Evolutionary conservation across 2,329 filamentous ascomycete species (phyloP), one percentile per base, ranked within the genome.

Genomic region (Fusarium cicatricum): DNA sequence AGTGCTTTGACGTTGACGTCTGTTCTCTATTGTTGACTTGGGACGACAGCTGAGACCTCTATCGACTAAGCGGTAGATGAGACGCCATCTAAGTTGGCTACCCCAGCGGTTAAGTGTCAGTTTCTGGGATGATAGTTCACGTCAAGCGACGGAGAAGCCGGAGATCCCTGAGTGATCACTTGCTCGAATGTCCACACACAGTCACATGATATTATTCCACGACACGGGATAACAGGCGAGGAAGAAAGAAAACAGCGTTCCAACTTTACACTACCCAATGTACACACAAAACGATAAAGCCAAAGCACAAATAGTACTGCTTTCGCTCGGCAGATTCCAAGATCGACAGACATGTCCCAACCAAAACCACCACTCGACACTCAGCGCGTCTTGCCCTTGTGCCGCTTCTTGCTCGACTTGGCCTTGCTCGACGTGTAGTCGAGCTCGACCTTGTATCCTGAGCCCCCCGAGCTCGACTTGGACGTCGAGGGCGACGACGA

Each of bases 391-490:
- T 68, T 70, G 7, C 56, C 58, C 52, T 69, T 71, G 52, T 64
- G 61, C 10, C 65, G 53, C 44, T 66, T 71, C 59, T 72, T 70
- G 47, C 62, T 60, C 11, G 65, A 60, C 60, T 69, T 66, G 36
- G 60, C 41, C 55, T 67, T 69, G 53, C 59, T 70, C 29, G 67
- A 63, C 21, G 66, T 58, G 41, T 71, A 69, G 31, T 74, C 71
- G 34, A 74, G 41, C 36, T 67, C 70, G 23, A 70, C 63, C 23
- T 63, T 68, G 52, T 72, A 74, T 32, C 63, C 55, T 31, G 64
- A 61, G 23, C 55, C 56, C 23, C 54, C 41, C 39, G 65, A 67
- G 46, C 65, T 59, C 34, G 58, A 60, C 58, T 64, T 55, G 38
- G 48, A 65, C 2, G 64, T 69, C 10, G 66, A 68, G 2, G 59